Conservation (phyloP, 2,329 filamentous ascomycete species). For the Ceratocystis cubensis region DNA sequence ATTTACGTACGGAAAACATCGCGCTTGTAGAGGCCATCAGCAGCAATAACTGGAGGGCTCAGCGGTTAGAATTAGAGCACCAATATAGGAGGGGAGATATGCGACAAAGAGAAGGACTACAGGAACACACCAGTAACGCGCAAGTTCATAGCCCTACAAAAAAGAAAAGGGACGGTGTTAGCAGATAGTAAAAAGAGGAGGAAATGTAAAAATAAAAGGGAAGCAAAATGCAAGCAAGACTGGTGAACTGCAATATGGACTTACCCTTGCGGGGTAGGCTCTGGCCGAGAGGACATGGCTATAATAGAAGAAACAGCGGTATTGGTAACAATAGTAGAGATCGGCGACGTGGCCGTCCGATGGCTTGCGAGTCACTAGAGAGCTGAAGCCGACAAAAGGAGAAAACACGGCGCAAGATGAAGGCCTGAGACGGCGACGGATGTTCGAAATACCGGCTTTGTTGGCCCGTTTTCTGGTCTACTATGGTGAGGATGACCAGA, state of each 20-base stretch:
- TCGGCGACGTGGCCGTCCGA: background rate
- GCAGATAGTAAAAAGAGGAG: conserved; percentile 23
- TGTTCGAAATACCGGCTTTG: too few species aligned
- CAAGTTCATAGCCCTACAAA: conserved; percentile 63
- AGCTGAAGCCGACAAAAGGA: background rate
- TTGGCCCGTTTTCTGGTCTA: too few species aligned
- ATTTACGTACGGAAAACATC: conserved; percentile 85
- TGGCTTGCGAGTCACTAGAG: background rate
- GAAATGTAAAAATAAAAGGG: background rate
- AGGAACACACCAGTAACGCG: conserved; percentile 71
- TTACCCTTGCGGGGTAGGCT: conserved; percentile 19
- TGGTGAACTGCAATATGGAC: conserved; percentile 21
- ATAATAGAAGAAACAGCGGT: background rate
- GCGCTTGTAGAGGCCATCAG: conserved; percentile 95
- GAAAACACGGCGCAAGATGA: background rate
- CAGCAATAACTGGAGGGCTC: conserved; percentile 70
- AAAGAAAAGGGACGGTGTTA: conserved; percentile 25
- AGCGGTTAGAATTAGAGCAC: conserved; percentile 3
- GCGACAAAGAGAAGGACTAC: background rate
- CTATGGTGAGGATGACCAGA: background rate
- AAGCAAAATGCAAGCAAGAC: conserved; percentile 9
- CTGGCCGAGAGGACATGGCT: conserved; percentile 16
- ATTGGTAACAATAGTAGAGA: background rate
- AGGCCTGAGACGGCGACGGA: too few species aligned
- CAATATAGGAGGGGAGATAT: background rate